These are phyloP conservation scores for Oryza punctata DNA, from an alignment of 176 grass and related monocot species.

Conservation along the genomic window DNA sequence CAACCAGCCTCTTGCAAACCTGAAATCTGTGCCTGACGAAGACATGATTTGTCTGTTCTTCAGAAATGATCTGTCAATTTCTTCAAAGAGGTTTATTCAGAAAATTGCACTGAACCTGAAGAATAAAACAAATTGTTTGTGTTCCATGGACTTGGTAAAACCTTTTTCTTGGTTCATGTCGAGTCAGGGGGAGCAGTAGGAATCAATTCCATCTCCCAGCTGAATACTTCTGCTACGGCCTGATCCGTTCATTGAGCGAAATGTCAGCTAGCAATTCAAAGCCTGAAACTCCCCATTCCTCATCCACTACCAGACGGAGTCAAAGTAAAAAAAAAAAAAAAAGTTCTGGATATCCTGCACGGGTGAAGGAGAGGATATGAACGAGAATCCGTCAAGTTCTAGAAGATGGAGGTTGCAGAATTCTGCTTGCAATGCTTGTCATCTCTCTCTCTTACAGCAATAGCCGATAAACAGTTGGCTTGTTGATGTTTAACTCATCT, in stretches of 20 bases:
- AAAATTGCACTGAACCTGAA: background rate
- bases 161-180: background rate
- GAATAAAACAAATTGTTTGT: background rate
- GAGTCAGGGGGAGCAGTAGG: background rate
- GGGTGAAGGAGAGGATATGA: constrained; percentile 7
- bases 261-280: background rate
- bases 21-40: background rate
- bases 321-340: background rate
- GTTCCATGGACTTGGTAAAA: background rate
- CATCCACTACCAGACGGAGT: background rate
- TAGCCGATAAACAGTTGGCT: background rate
- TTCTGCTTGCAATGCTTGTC: background rate
- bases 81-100: background rate
- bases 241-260: background rate
- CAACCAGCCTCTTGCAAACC: no score
- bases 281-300: background rate
- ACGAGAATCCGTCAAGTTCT: constrained; percentile 3
- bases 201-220: constrained; percentile 4
- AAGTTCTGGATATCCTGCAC: background rate
- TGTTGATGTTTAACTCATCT: background rate
- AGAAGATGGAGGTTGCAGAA: background rate
- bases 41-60: background rate
- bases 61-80: background rate
- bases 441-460: background rate
- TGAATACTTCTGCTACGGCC: background rate